phyloP scores from a whole-genome alignment of 164 flowering plant species.

The Aristolochia contorta region DNA sequence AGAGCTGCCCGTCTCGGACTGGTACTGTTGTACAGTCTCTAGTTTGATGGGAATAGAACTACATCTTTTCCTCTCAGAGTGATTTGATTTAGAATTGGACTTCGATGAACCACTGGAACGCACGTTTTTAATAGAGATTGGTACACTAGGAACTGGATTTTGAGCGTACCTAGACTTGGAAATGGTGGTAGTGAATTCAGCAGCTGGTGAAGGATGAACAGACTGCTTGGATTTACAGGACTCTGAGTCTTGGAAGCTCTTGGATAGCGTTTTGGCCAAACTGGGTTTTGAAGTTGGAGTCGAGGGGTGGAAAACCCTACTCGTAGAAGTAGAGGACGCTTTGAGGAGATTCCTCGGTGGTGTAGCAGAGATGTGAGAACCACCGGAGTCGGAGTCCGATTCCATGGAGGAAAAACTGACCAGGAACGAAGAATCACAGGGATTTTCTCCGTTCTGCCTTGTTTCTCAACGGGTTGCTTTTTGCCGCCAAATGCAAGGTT shows the following conservation, averaged over 20 bases:
- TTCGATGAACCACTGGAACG: too few species aligned
- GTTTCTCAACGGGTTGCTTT: background rate
- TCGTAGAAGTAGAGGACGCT: conserved; percentile 12
- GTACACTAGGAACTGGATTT: too few species aligned
- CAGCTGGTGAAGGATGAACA: conserved; percentile 7
- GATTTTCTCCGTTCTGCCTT: background rate
- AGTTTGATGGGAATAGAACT: too few species aligned
- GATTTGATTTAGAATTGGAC: too few species aligned
- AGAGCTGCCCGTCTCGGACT: too few species aligned
- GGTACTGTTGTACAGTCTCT: too few species aligned
- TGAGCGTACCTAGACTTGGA: too few species aligned
- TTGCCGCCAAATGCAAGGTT: conserved; percentile 1
- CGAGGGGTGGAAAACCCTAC: background rate
- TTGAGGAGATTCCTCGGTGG: conserved; percentile 40
- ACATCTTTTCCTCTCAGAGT: too few species aligned
- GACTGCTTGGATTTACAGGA: conserved; percentile 8
- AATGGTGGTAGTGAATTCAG: background rate
- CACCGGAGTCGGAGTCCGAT: conserved; percentile 67
- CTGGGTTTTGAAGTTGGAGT: background rate
- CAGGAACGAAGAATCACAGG: background rate
- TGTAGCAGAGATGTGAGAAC: conserved; percentile 81
- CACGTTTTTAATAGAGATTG: too few species aligned
- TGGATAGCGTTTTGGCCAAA: background rate
- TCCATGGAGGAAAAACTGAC: conserved; percentile 23
- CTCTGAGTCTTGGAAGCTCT: conserved; percentile 13